A percentile compares a stretch with the other conserved stretches of the same genome.
These are phyloP conservation scores for Saturnispora mendoncae DNA, from an alignment of 805 yeast species.

Conservation along the genomic window DNA sequence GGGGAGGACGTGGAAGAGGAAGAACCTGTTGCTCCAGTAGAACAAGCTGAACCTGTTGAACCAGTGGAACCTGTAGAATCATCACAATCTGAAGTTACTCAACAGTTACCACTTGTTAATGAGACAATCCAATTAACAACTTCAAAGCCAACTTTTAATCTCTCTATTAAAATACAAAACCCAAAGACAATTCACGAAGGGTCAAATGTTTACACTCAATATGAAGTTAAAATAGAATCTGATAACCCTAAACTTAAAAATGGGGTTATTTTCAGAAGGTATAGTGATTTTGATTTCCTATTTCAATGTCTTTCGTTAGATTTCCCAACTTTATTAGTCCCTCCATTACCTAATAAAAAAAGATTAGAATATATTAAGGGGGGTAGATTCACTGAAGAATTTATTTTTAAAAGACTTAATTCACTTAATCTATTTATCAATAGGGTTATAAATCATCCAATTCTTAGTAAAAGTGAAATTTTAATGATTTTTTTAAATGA, in stretches of 20 bases:
- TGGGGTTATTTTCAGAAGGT: constrained; percentile 62
- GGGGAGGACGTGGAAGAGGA: not conserved
- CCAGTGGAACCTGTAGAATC: too few relatives aligned
- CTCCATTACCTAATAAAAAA: constrained; percentile 91
- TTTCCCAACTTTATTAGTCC: constrained; percentile 77
- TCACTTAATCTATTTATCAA: constrained; percentile 70
- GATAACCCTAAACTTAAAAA: constrained; percentile 48
- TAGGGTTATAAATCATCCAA: constrained; percentile 68
- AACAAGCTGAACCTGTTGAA: too few relatives aligned
- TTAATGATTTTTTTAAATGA: constrained; percentile 66
- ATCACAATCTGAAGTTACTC: too few relatives aligned
- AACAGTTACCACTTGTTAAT: not conserved
- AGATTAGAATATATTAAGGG: constrained; percentile 89
- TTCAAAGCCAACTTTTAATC: constrained; percentile 3
- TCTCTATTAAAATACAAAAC: constrained; percentile 38
- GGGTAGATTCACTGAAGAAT: constrained; percentile 78
- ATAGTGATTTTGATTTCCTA: constrained; percentile 76
- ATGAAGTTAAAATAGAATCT: constrained; percentile 54
- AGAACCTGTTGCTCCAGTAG: too few relatives aligned
- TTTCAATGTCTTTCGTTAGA: constrained; percentile 69
- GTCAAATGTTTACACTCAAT: constrained; percentile 69
- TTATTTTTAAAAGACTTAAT: constrained; percentile 73
- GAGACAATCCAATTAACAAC: constrained; percentile 1
- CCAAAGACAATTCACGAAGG: constrained; percentile 69
- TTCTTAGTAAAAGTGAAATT: constrained; percentile 57